Base-by-base conservation (phyloP, 257 asterid genomes). In the Primulina huaijiensis region DNA sequence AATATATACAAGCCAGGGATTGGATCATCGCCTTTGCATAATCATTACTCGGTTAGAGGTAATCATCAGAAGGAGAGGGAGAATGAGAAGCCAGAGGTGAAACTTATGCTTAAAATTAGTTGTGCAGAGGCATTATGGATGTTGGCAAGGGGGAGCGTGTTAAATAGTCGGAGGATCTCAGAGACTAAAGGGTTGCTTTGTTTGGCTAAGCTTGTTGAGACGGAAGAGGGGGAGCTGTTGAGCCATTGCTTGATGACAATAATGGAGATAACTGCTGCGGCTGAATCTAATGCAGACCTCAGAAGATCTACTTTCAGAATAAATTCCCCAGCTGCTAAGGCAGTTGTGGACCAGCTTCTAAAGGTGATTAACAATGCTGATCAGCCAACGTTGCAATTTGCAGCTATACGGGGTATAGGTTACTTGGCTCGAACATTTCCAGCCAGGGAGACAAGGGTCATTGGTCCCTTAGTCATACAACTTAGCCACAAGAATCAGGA, bases 141-240 rank as follows among this genome's bases (percentile, higher is more conserved):
- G 96, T 89, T 91, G 52, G 90, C 96, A 6, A 83, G 74, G 75
- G 88, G 84, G 2, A 89, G 90, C 58, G 83, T 83, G 64, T 71
- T 79, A 10, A 91, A 87, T 64, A 90, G 95, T 69, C 76, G 74
- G 74, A 81, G 89, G 69, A 89, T 91, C 31, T 77, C 95, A 0
- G 96, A 91, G 78, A 86, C 96, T 0, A 91, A 87, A 69, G 96
- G 93, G 38, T 82, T 91, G 75, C 92, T 91, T 16, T 89, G 96
- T 82, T 74, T 89, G 73, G 97, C 90, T 10, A 89, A 88, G 86
- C 80, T 91, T 19, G 84, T 89, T 3, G 96, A 87, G 75, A 83
- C 53, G 19, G 96, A 89, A 74, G 73, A 79, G 52, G 95, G 89
- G 0, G 96, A 89, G 40, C 68, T 91, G 79, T 82, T 82, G 69